Percentiles rank a stretch among this genome's conserved stretches.
Conservation (phyloP, 768 basidiomycete genomes). For the Podaxis sp. region DNA sequence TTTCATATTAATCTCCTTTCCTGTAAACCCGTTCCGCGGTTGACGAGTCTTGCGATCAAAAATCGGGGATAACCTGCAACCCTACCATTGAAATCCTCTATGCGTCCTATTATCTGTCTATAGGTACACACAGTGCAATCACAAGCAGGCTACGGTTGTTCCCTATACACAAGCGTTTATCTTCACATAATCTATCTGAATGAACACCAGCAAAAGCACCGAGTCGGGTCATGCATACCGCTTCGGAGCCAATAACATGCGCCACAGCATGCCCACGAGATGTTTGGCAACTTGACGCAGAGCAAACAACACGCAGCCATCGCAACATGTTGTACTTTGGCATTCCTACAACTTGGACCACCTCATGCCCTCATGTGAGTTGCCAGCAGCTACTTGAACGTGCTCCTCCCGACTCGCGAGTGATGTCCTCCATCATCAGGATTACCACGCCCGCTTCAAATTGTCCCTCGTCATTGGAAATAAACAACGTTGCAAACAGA, state of each 20-base stretch:
- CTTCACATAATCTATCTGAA: too few relatives aligned
- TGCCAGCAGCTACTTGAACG: not conserved
- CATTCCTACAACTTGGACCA: not conserved
- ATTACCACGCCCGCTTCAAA: not conserved
- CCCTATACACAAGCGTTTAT: not conserved
- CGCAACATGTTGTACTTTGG: not conserved
- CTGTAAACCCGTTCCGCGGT: too few relatives aligned
- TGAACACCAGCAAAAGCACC: too few relatives aligned
- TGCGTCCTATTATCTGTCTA: too few relatives aligned
- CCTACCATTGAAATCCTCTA: too few relatives aligned
- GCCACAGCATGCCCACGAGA: not conserved
- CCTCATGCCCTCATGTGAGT: not conserved
- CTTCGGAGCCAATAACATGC: too few relatives aligned
- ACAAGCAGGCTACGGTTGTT: not conserved
- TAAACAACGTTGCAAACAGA: constrained; percentile 5
- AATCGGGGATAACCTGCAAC: too few relatives aligned
- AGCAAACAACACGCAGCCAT: not conserved
- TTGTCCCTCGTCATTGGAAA: not conserved
- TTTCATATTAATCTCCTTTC: too few relatives aligned
- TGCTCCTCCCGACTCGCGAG: not conserved
- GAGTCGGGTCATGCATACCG: too few relatives aligned
- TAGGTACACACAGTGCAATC: too few relatives aligned
- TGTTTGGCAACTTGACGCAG: not conserved
- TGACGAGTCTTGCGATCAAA: too few relatives aligned
- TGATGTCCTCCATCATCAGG: not conserved